Evolutionary conservation across 1,284 basidiomycete species (phyloP), one percentile per base, ranked within the genome.

Genomic region (Ustilago sp.): DNA sequence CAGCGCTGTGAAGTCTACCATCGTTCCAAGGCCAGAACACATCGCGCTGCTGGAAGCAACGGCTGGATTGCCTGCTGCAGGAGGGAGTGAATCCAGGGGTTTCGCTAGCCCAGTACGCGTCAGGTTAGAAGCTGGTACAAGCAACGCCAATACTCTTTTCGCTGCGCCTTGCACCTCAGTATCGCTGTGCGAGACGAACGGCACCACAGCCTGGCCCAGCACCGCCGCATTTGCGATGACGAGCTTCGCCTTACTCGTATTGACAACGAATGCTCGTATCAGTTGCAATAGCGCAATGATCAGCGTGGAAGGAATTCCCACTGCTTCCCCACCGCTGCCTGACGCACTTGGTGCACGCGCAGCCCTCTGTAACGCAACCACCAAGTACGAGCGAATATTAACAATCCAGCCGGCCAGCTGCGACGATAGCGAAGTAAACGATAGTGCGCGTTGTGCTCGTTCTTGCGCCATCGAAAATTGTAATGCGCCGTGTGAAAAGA

Each of bases 401-500:
- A 77, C 63, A 38, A 72, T 69, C 74, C 69, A 72, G 5, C 43
- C 52, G 0, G 74, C 74, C 52, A 77, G 35, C 19, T 70, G 69
- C 3, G 74, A 65, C 19, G 74, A 77, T 0, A 77, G 48, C 13
- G 74, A 77, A 31, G 74, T 77, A 23, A 77, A 77, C 7, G 74
- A 57, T 3, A 68, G 58, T 1, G 63, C 62, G 1, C 66, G 70
- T 8, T 62, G 69, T 3, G 66, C 48, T 50, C 68, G 47, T 53
- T 77, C 69, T 54, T 72, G 74, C 3, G 69, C 74, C 52, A 72
- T 66, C 7, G 61, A 68, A 1, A 77, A 50, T 34, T 77, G 69
- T 7, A 51, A 19, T 53, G 66, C 19, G 12, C 74, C 74, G 8
- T 65, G 63, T 2, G 53, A 43, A 1, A 77, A 66, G 11, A 77